Evolutionary conservation across 2,329 filamentous ascomycete species (phyloP), one percentile per base, ranked within the genome.

Genomic region (Exophiala sp.): DNA sequence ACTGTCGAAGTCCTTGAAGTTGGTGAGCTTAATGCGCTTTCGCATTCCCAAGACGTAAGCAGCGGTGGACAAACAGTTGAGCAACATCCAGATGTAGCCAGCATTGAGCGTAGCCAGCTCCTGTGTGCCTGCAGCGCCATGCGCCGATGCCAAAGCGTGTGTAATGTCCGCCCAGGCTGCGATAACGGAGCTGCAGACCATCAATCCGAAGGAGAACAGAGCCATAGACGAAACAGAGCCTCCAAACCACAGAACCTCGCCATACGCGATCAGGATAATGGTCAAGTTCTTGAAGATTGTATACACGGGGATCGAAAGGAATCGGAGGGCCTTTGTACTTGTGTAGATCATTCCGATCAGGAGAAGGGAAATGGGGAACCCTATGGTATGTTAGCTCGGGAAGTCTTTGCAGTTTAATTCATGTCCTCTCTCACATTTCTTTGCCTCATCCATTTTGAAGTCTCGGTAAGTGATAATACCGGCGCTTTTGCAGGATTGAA

Each of bases 261-360:
- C 94, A 65, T 99, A 99, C 52, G 94, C 94, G 67, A 97, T 99
- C 62, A 97, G 85, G 66, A 99, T 97, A 72, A 95, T 99, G 58
- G 94, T 97, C 78, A 99, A 75, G 77, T 99, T 99, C 82, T 99
- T 99, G 82, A 99, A 99, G 71, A 99, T 99, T 52, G 94, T 99
- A 76, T 99, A 99, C 21, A 99, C 94, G 20, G 94, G 94, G 52
- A 99, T 95, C 32, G 91, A 96, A 58, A 99, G 87, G 74, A 86
- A 97, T 74, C 96, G 91, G 42, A 99, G 84, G 16, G 94, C 91
- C 78, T 96, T 96, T 67, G 89, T 94, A 67, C 90, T 86, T 51
- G 94, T 97, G 76, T 97, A 99, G 74, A 99, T 97, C 94, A 97
- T 99, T 70, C 91, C 91, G 68, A 97, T 94, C 61, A 99, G 85